A percentile compares a stretch with the other conserved stretches of the same genome.
These are phyloP conservation scores for Hordeum marinum DNA, from an alignment of 176 grass and related monocot genomes.

Conservation along the genomic window DNA sequence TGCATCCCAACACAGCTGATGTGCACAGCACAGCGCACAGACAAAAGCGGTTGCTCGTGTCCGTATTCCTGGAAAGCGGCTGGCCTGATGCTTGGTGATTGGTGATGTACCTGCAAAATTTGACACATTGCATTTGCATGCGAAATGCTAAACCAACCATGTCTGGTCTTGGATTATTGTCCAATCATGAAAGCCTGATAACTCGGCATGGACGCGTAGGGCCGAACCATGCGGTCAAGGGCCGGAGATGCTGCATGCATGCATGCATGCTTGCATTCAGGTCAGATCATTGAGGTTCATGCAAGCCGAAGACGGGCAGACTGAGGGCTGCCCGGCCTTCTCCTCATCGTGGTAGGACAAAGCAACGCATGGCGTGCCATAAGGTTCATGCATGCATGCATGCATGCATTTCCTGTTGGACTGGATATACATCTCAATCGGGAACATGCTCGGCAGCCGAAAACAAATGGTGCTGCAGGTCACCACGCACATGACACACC, in stretches of 20 bases:
- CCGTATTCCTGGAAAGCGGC: neutral
- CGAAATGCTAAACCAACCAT: neutral
- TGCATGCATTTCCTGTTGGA: neutral
- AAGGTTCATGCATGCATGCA: conserved; percentile 3
- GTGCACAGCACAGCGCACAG: no score
- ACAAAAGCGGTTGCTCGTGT: neutral
- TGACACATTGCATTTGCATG: neutral
- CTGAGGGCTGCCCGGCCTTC: neutral
- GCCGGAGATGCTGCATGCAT: neutral
- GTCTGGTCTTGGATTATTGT: neutral
- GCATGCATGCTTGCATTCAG: neutral
- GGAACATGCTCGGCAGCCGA: neutral
- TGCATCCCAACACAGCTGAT: no score
- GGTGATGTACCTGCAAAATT: neutral
- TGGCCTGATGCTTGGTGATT: neutral
- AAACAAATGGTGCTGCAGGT: neutral
- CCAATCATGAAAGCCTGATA: neutral
- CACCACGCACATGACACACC: neutral
- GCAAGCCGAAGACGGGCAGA: no score
- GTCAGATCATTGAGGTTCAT: neutral
- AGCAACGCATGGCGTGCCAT: conserved; percentile 27
- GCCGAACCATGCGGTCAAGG: neutral
- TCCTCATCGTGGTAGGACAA: conserved; percentile 20
- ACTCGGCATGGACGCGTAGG: neutral
- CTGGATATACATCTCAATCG: neutral